Base-by-base conservation (phyloP, 2,329 filamentous ascomycete genomes). In the Piedraia hortae region DNA sequence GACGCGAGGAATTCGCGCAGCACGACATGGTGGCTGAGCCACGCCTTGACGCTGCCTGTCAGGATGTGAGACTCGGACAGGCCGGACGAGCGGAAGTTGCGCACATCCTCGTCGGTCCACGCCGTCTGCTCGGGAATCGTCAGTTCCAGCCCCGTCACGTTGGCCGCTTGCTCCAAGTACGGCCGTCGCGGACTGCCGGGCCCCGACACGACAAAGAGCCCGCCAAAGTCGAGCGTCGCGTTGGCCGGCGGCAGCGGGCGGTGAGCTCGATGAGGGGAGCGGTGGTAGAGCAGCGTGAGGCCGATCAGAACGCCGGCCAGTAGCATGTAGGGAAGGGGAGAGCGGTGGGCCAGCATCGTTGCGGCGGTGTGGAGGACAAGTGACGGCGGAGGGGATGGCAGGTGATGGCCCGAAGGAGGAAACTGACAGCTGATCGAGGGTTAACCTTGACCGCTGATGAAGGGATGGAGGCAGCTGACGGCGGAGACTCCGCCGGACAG, bases 1-100 rank as follows among this genome's bases (percentile, higher is more conserved):
- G 45, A 47, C 4, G 41, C 35, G 11, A 50, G 33, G 31, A 50
- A 50, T 34, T 43, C 48, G 26, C 24, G 17, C 23, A 33, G 23
- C 11, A 30, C 28, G 10, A 32, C 26, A 22, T 45, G 30, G 31
- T 48, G 45, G 16, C 42, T 43, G 30, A 48, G 25, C 45, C 45
- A 48, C 6, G 45, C 45, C 31, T 42, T 26, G 3, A 42, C 42
- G 18, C 38, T 43, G 3, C 44, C 45, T 10, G 31, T 37, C 10
- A 27, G 32, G 11, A 46, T 38, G 9, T 21, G 32, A 8, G 37
- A 44, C 1, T 40, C 34, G 10, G 41, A 27, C 15, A 28, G 24
- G 14, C 28, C 26, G 10, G 22, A 23, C 27, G 27, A 27, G 13
- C 28, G 24, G 21, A 36, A 34, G 18, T 27, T 26, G 3, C 32